A percentile compares a stretch with the other conserved stretches of the same genome.
phyloP scores from a whole-genome alignment of 2,329 filamentous ascomycete genomes.

The Xylariaceae sp. region DNA sequence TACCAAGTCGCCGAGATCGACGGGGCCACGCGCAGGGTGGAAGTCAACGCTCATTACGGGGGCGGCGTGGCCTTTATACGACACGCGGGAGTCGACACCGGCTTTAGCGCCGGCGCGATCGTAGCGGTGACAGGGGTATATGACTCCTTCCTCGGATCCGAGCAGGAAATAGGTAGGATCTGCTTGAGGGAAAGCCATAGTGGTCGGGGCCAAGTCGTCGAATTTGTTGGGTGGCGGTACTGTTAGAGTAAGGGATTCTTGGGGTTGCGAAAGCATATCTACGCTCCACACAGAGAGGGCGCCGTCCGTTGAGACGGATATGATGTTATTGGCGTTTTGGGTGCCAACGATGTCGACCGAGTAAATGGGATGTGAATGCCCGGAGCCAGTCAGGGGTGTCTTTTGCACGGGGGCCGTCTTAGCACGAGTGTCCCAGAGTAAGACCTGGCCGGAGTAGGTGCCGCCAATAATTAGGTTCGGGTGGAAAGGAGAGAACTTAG shows the following conservation, averaged over 20 bases:
- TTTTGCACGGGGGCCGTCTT: conserved; percentile 89
- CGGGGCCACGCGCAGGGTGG: conserved; percentile 84
- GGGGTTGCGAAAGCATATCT: conserved; percentile 95
- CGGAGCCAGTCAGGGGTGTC: conserved; percentile 89
- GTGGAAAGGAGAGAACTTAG: conserved; percentile 98
- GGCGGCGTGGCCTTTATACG: conserved; percentile 85
- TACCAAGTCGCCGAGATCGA: conserved; percentile 91
- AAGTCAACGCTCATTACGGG: conserved; percentile 96
- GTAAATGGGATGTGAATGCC: conserved; percentile 95
- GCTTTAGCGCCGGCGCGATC: conserved; percentile 96
- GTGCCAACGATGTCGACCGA: conserved; percentile 93
- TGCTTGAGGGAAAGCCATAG: conserved; percentile 88
- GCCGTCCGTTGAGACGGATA: conserved; percentile 93
- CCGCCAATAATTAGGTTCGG: conserved; percentile 94
- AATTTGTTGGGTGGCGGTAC: conserved; percentile 84
- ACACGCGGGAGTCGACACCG: conserved; percentile 83
- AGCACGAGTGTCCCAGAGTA: conserved; percentile 93
- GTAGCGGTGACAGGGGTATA: conserved; percentile 95
- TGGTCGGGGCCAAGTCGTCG: conserved; percentile 91
- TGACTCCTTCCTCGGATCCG: conserved; percentile 92
- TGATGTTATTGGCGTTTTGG: conserved; percentile 97
- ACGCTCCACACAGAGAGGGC: conserved; percentile 97
- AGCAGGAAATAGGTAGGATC: conserved; percentile 98
- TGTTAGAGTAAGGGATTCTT: conserved; percentile 85
- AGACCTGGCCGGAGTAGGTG: conserved; percentile 92